Evolutionary conservation across 768 basidiomycete species (phyloP).

Genomic region (Pleurotus ostreatus): DNA sequence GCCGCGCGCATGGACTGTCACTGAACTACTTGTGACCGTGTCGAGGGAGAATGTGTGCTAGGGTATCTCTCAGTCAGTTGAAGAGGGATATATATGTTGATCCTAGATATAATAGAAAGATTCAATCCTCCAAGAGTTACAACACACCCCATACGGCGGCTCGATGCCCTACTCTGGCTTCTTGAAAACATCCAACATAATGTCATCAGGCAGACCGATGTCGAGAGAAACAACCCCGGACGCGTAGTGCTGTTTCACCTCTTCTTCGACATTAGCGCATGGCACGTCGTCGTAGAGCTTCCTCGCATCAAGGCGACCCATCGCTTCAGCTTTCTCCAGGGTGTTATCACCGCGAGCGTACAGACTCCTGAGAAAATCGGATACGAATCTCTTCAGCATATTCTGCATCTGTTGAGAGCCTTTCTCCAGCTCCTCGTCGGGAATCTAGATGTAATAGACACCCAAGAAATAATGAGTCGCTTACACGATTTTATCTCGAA

Average conservation of each 20-base stretch:
- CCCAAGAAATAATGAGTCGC: not conserved
- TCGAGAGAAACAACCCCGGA: not conserved
- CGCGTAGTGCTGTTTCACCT: not conserved
- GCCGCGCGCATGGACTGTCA: no score
- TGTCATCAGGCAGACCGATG: no score
- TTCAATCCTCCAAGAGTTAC: no score
- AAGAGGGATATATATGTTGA: no score
- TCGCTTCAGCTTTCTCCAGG: not conserved
- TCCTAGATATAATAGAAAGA: no score
- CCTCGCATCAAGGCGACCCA: not conserved
- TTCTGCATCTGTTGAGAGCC: not conserved
- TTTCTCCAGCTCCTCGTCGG: not conserved
- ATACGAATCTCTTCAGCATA: not conserved
- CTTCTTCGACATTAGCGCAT: not conserved
- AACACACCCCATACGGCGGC: no score
- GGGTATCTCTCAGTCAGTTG: no score
- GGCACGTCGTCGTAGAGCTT: not conserved
- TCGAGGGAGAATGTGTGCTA: no score
- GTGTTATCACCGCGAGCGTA: not conserved
- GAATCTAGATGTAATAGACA: not conserved
- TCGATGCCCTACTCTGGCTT: no score
- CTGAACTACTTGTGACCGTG: no score
- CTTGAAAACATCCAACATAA: no score
- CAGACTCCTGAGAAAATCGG: not conserved
- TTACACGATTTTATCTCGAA: not conserved